phyloP scores from a whole-genome alignment of 2,329 filamentous ascomycete species.

The Aspergillus thermomutatus region DNA sequence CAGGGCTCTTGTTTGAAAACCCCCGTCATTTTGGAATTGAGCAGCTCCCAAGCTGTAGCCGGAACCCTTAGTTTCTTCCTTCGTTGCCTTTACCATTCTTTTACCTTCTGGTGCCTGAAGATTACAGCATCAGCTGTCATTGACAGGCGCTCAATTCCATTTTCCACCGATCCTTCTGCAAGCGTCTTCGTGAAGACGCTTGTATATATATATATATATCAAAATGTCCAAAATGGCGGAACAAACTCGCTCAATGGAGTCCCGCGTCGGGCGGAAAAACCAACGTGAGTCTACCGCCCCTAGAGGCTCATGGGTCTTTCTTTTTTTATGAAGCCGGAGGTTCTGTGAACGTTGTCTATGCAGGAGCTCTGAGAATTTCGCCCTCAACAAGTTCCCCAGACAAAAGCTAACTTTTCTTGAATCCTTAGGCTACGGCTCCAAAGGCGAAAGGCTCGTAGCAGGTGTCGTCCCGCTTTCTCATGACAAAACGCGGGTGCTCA shows the following conservation, averaged over 20 bases:
- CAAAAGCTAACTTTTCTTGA: slow-evolving; percentile 17
- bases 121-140: background rate
- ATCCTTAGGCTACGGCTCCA: slow-evolving; percentile 75
- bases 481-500: slow-evolving; percentile 82
- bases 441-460: slow-evolving; percentile 91
- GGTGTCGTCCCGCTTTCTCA: slow-evolving; percentile 85
- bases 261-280: slow-evolving; percentile 47
- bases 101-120: background rate
- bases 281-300: slow-evolving; percentile 42
- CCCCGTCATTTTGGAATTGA: slow-evolving; percentile 3
- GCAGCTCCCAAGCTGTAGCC: background rate
- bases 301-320: slow-evolving; percentile 21
- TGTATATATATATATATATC: slow-evolving; percentile 2
- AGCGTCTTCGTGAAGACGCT: background rate
- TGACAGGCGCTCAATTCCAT: background rate
- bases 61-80: slow-evolving; percentile 7
- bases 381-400: background rate
- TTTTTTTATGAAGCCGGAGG: background rate
- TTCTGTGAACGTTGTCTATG: background rate
- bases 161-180: background rate
- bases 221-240: slow-evolving; percentile 33
- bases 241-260: slow-evolving; percentile 45
- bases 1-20: slow-evolving; percentile 2
- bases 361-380: background rate
- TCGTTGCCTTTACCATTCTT: slow-evolving; percentile 2